These are phyloP conservation scores for Paramecium primaurelia DNA, from an alignment of 73 alveolate genomes.

Conservation along the genomic window DNA sequence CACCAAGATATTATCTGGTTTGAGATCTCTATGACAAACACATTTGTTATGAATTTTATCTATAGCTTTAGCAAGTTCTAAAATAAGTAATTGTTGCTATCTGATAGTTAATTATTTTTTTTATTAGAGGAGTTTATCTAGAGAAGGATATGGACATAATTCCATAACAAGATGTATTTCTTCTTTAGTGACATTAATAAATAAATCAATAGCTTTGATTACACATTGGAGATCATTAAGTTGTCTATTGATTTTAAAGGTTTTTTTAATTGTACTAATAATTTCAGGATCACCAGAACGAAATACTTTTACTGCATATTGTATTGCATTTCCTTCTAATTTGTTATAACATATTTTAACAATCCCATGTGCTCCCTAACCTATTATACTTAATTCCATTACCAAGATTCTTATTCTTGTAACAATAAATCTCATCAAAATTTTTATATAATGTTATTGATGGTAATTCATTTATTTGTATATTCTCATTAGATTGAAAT, in stretches of 20 bases:
- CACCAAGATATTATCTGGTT: constrained; percentile 70
- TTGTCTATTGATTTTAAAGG: background rate
- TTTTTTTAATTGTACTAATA: background rate
- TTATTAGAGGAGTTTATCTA: background rate
- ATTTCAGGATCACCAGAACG: constrained; percentile 43
- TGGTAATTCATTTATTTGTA: background rate
- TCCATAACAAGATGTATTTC: constrained; percentile 45
- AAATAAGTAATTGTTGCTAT: background rate
- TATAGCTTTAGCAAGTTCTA: constrained; percentile 23
- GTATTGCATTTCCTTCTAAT: background rate
- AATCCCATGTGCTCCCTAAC: constrained; percentile 44
- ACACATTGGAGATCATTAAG: constrained; percentile 1
- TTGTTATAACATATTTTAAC: background rate
- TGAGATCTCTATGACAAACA: constrained; percentile 68
- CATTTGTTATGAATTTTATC: constrained; percentile 60
- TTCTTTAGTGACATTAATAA: background rate
- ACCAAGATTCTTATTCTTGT: background rate
- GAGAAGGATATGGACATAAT: background rate
- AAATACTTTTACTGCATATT: constrained; percentile 14
- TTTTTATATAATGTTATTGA: background rate
- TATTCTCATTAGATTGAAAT: background rate
- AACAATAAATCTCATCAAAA: background rate
- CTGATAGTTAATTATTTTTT: background rate
- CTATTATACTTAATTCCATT: background rate
- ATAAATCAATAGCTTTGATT: constrained; percentile 1